Percentiles rank a stretch among this genome's conserved stretches.
These are phyloP conservation scores for Cordia subcordata DNA, from an alignment of 257 asterid genomes.

Conservation along the genomic window DNA sequence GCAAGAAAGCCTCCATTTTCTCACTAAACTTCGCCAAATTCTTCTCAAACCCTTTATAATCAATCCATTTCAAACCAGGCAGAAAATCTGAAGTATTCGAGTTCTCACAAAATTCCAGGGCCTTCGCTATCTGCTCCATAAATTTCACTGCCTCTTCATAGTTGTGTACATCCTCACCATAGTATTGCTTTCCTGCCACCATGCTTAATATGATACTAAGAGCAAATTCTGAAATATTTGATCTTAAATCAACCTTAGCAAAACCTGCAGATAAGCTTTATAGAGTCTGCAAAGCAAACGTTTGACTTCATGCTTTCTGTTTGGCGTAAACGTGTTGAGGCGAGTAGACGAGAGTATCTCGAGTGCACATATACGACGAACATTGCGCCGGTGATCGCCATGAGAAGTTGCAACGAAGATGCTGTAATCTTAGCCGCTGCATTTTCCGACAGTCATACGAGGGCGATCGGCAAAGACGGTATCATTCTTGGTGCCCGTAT, in stretches of 20 bases:
- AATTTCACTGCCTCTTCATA: conserved; percentile 35
- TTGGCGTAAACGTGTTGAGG: conserved; percentile 33
- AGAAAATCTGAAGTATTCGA: conserved; percentile 34
- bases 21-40: conserved; percentile 15
- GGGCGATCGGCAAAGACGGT: conserved; percentile 49
- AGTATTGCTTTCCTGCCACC: conserved; percentile 55
- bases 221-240: conserved; percentile 26
- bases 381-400: conserved; percentile 62
- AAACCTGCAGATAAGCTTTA: not conserved
- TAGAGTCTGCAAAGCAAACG: conserved; percentile 20
- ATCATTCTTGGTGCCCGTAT: conserved; percentile 54
- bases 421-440: conserved; percentile 45
- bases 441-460: conserved; percentile 24
- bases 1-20: conserved; percentile 38
- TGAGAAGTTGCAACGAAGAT: conserved; percentile 27
- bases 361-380: conserved; percentile 36
- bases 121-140: conserved; percentile 25
- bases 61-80: conserved; percentile 42
- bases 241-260: conserved; percentile 29
- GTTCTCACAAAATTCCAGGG: conserved; percentile 14
- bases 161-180: conserved; percentile 32
- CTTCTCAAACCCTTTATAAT: conserved; percentile 29
- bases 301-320: conserved; percentile 34
- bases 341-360: conserved; percentile 46
- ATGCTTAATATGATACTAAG: conserved; percentile 57